phyloP scores from a whole-genome alignment of 208 protist genomes.

The Jaenimonas drosophilae region DNA sequence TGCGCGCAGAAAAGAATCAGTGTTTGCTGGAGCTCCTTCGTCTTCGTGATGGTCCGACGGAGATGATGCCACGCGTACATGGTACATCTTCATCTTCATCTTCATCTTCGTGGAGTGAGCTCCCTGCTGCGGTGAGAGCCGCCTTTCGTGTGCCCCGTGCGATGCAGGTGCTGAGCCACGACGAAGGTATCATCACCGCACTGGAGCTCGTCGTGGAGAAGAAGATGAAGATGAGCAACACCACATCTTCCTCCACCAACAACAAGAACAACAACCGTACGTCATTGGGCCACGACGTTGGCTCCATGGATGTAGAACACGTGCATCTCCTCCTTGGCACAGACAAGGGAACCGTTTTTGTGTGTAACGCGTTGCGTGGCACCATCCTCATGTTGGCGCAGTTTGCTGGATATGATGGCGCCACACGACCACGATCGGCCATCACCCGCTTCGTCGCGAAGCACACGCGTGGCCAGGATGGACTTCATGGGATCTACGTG shows the following conservation, averaged over 20 bases:
- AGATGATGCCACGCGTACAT: not conserved
- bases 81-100: not conserved
- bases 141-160: slow-evolving; percentile 35
- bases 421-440: no score
- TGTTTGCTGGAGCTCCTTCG: slow-evolving; percentile 47
- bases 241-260: no score
- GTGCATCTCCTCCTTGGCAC: slow-evolving; percentile 84
- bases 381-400: slow-evolving; percentile 62
- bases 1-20: slow-evolving; percentile 23
- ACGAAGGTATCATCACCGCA: slow-evolving; percentile 59
- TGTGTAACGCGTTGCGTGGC: slow-evolving; percentile 69
- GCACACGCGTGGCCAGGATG: no score
- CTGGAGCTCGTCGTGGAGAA: slow-evolving; percentile 40
- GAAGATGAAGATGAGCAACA: not conserved
- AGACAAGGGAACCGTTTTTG: slow-evolving; percentile 58
- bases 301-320: slow-evolving; percentile 6
- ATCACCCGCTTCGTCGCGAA: not conserved
- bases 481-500: slow-evolving; percentile 38
- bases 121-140: slow-evolving; percentile 6
- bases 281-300: no score
- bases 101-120: not conserved
- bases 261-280: no score
- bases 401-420: no score
- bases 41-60: not conserved
- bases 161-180: slow-evolving; percentile 45